Conservation (phyloP, 345 rosid species). For the Dovyalis caffra region DNA sequence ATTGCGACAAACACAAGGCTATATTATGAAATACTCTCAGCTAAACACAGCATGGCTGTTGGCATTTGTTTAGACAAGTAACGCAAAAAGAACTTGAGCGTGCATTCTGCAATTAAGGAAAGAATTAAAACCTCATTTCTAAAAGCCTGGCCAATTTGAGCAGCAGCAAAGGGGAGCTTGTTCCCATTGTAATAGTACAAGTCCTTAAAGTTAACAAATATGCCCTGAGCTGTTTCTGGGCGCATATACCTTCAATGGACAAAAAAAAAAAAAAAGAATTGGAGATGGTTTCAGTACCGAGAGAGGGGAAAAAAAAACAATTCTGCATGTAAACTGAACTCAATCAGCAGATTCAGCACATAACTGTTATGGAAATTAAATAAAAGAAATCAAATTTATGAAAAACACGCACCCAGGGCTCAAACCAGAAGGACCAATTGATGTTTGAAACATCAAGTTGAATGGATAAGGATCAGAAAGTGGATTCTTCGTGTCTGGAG, state of each 20-base stretch:
- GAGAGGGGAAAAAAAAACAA: not conserved
- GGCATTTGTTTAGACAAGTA: not conserved
- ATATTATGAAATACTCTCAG: not conserved
- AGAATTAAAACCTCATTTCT: conserved; percentile 74
- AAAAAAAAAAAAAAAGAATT: conserved; percentile 2
- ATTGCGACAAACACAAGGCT: not conserved
- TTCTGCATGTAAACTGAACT: not conserved
- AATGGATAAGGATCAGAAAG: conserved; percentile 94
- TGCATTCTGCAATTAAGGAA: not conserved
- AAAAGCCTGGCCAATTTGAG: conserved; percentile 97
- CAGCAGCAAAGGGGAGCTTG: conserved; percentile 96
- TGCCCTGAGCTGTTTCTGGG: conserved; percentile 99
- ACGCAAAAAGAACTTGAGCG: not conserved
- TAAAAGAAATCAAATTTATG: not conserved
- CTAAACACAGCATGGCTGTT: not conserved
- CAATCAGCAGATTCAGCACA: not conserved
- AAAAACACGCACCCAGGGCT: conserved; percentile 58
- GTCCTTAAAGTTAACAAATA: conserved; percentile 88
- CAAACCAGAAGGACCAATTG: conserved; percentile 92
- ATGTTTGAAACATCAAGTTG: conserved; percentile 94
- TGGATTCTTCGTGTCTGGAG: conserved; percentile 79
- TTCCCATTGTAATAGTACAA: conserved; percentile 86
- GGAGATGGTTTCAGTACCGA: not conserved
- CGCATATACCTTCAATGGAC: conserved; percentile 85
- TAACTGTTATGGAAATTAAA: not conserved